Base-by-base conservation (phyloP, 345 rosid genomes). In the Ricinus communis region DNA sequence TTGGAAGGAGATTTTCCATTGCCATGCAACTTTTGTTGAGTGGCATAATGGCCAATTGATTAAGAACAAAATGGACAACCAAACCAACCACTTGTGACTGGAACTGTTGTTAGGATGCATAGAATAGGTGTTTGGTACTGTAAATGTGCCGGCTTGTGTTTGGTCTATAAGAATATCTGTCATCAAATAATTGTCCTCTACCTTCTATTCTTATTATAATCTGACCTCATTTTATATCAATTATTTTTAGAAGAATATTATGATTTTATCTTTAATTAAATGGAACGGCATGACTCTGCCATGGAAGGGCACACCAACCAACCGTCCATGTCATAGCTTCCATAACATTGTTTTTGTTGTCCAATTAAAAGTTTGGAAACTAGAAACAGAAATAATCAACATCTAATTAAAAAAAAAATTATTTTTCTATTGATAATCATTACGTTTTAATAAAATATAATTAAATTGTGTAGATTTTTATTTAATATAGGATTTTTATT, bases 241-340 rank as follows among this genome's bases (percentile, higher is more conserved):
- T 65, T 40, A 49, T 30, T 19, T n/a, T 33, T 13, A 1, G 1
- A 7, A 28, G 25, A 16, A 28, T 27, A 8, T 9, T 57, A 31
- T 49, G 12, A 31, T 3, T 59, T 18, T 8, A 57, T 0, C 16
- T 16, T 24, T 25, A 41, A 57, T 68, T 36, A 53, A 40, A 21
- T 69, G 65, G 47, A 22, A 13, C 3, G 19, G 16, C 6, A 10
- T 69, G 19, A 12, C 38, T 62, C 1, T 12, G 36, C 38, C 38
- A 59, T 59, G 49, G 52, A 50, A 36, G 30, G 61, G 74, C 38
- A 36, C 16, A 61, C 68, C 68, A 61, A 62, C 50, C 54, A 49
- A 61, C 40, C 50, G 24, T 50, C 47, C 66, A 70, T 25, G 30
- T 18, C 57, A 47, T 60, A 27, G 14, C 52, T 22, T 58, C 9